Evolutionary conservation across 2,329 filamentous ascomycete genomes (phyloP).

Genomic region (Dothistroma pini): DNA sequence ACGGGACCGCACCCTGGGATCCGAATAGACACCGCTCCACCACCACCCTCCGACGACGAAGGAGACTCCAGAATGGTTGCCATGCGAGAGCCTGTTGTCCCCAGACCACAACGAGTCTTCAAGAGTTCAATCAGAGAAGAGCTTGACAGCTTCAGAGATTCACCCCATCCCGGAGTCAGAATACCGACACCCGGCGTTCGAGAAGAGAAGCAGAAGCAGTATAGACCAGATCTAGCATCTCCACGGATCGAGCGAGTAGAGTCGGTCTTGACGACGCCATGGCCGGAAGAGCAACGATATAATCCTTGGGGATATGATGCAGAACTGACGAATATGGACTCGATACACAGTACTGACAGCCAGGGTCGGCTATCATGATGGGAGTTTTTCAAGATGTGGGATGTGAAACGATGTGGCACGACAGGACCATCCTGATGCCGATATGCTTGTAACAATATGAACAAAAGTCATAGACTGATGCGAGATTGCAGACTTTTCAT

Average conservation of each 20-base stretch:
- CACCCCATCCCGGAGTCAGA: background rate
- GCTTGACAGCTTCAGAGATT: background rate
- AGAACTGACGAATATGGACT: background rate
- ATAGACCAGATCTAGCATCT: background rate
- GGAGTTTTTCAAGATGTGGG: background rate
- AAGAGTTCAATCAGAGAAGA: background rate
- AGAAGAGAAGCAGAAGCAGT: background rate
- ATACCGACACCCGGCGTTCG: background rate
- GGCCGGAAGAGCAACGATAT: background rate
- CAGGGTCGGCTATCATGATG: background rate
- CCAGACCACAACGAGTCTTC: background rate
- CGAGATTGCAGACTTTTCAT: background rate
- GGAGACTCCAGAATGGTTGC: background rate
- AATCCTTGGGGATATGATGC: background rate
- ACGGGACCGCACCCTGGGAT: background rate
- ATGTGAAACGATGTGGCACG: background rate
- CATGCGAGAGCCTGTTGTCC: background rate
- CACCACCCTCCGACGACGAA: background rate
- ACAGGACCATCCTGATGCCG: background rate
- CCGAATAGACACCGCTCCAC: background rate
- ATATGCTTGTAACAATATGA: background rate
- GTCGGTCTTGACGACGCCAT: background rate
- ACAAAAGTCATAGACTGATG: background rate
- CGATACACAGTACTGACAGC: background rate
- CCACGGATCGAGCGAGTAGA: background rate